phyloP scores from a whole-genome alignment of 331 rosid genomes.

The Malus hybrid region DNA sequence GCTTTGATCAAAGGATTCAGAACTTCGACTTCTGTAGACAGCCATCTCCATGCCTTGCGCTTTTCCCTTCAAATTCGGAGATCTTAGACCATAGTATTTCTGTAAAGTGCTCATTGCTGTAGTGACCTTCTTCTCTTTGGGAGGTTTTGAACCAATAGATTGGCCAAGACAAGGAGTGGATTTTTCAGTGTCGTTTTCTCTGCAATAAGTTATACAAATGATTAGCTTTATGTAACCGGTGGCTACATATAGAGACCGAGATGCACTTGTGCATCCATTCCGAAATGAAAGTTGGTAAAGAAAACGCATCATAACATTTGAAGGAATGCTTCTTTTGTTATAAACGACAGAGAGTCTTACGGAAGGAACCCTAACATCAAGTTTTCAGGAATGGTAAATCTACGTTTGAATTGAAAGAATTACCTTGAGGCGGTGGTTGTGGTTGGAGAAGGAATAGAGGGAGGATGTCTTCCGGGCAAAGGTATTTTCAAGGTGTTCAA shows the following conservation, averaged over 20 bases:
- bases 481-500: constrained; percentile 67
- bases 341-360: not conserved
- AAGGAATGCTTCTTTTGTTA: not conserved
- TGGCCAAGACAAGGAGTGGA: constrained; percentile 28
- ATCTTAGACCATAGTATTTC: constrained; percentile 55
- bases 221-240: not conserved
- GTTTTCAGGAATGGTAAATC: not conserved
- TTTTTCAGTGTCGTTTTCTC: constrained; percentile 36
- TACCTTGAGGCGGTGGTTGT: not conserved
- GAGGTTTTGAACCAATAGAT: constrained; percentile 41
- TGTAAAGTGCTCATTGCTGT: constrained; percentile 64
- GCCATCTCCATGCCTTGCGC: constrained; percentile 58
- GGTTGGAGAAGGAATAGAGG: constrained; percentile 28
- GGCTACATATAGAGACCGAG: not conserved
- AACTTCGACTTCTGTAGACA: constrained; percentile 34
- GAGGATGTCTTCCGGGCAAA: constrained; percentile 80
- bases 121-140: constrained; percentile 34
- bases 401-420: not conserved
- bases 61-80: constrained; percentile 21
- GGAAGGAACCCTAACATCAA: not conserved
- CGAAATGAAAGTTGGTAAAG: not conserved
- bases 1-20: constrained; percentile 36
- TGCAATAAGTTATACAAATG: constrained; percentile 26
- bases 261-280: not conserved
- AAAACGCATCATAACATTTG: not conserved